Conservation (phyloP, 2,329 filamentous ascomycete species). For the Leptographium wingfieldii region DNA sequence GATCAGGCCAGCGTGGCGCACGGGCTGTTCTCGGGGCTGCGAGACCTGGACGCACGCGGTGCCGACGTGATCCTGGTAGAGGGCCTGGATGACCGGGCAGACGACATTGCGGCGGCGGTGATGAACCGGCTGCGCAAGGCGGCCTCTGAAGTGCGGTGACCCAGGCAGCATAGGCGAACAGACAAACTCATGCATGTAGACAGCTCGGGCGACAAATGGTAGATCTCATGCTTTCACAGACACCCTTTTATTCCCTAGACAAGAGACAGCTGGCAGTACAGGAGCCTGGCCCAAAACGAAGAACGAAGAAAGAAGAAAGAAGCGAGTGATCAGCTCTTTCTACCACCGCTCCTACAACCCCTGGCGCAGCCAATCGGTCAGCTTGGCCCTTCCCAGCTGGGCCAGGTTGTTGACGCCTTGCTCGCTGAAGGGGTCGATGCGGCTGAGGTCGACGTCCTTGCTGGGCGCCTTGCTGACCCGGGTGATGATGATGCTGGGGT, state of each 20-base stretch:
- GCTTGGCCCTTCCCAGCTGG: slow-evolving; percentile 83
- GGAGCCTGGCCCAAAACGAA: too few relatives aligned
- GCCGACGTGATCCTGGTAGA: slow-evolving; percentile 85
- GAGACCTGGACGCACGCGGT: slow-evolving; percentile 67
- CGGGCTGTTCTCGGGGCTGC: slow-evolving; percentile 74
- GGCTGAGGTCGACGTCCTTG: slow-evolving; percentile 84
- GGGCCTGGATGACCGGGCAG: slow-evolving; percentile 66
- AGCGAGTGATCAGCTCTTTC: too few relatives aligned
- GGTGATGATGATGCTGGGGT: slow-evolving; percentile 86
- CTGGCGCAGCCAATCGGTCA: slow-evolving; percentile 83
- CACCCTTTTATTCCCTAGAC: too few relatives aligned
- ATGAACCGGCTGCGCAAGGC: slow-evolving; percentile 78
- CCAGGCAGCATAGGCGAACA: background rate
- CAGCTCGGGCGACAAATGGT: too few relatives aligned
- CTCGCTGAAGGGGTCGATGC: slow-evolving; percentile 80
- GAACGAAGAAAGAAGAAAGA: too few relatives aligned
- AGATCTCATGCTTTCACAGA: too few relatives aligned
- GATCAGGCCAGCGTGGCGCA: slow-evolving; percentile 66
- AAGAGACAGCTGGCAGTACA: too few relatives aligned
- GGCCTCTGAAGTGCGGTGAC: slow-evolving; percentile 43
- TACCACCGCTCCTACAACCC: slow-evolving; percentile 39
- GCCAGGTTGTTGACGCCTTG: slow-evolving; percentile 90
- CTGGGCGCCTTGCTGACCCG: slow-evolving; percentile 84
- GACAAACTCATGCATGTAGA: background rate
- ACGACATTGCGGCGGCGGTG: slow-evolving; percentile 75